These are phyloP conservation scores for Euclidium syriacum DNA, from an alignment of 345 rosid genomes.

Conservation along the genomic window DNA sequence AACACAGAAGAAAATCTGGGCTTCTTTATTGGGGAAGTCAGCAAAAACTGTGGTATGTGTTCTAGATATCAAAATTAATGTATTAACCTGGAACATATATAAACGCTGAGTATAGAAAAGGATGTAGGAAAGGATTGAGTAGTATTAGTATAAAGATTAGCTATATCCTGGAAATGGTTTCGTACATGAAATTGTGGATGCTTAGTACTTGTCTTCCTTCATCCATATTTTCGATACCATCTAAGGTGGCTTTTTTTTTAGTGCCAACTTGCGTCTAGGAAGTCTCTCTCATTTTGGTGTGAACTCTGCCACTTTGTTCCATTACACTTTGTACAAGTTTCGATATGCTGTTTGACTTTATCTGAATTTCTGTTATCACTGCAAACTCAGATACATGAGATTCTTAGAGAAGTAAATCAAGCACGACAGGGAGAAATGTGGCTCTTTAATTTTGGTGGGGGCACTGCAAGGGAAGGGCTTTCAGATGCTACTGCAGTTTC, in stretches of 20 bases:
- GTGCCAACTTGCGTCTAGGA: not conserved
- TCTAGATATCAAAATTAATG: not conserved
- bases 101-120: not conserved
- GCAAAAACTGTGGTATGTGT: slow-evolving; percentile 67
- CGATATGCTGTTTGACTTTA: not conserved
- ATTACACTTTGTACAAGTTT: not conserved
- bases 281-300: not conserved
- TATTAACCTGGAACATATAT: not conserved
- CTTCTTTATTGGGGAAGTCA: slow-evolving; percentile 50
- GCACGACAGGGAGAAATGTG: slow-evolving; percentile 40
- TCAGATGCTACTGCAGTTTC: slow-evolving; percentile 26
- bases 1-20: slow-evolving; percentile 45
- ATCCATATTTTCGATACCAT: not conserved
- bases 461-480: slow-evolving; percentile 31
- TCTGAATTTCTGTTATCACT: not conserved
- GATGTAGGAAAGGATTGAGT: not conserved
- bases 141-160: not conserved
- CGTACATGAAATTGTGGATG: not conserved
- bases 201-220: not conserved
- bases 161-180: not conserved
- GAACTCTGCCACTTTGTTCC: slow-evolving; percentile 4
- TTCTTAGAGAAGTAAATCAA: slow-evolving; percentile 51
- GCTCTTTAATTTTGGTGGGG: slow-evolving; percentile 44
- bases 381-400: slow-evolving; percentile 52
- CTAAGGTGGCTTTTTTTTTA: not conserved